phyloP scores from a whole-genome alignment of 257 asterid genomes.

The Paraleonurus japonicus region DNA sequence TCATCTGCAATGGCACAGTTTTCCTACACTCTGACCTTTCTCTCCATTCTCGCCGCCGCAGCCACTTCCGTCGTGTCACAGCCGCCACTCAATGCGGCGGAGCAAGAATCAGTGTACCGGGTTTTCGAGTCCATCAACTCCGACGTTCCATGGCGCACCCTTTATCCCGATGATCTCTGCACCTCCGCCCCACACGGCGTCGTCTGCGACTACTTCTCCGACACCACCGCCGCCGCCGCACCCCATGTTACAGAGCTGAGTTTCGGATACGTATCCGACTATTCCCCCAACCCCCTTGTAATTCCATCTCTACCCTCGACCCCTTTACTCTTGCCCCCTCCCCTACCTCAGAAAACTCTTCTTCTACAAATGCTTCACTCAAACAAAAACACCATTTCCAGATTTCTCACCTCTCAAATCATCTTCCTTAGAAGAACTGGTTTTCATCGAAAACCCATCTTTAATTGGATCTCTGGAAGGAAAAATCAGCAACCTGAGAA shows the following conservation, averaged over 20 bases:
- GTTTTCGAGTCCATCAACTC: constrained; percentile 65
- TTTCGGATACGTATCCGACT: constrained; percentile 81
- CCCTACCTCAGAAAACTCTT: constrained; percentile 53
- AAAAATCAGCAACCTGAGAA: constrained; percentile 30
- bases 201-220: constrained; percentile 62
- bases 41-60: constrained; percentile 16
- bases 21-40: not conserved
- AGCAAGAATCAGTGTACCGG: constrained; percentile 71
- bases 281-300: constrained; percentile 79
- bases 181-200: constrained; percentile 84
- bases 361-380: constrained; percentile 74
- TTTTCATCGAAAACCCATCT: constrained; percentile 62
- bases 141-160: constrained; percentile 59
- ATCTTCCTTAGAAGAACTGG: constrained; percentile 52
- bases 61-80: constrained; percentile 41
- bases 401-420: constrained; percentile 41
- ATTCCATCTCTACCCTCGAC: constrained; percentile 45
- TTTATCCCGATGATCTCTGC: constrained; percentile 84
- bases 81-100: constrained; percentile 52
- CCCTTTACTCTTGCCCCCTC: constrained; percentile 48
- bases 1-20: constrained; percentile 28
- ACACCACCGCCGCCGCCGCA: constrained; percentile 23
- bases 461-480: constrained; percentile 52
- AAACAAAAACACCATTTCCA: constrained; percentile 35
- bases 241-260: constrained; percentile 72